phyloP scores from a whole-genome alignment of 148 eudicot species.

The Camellia granthamiana region DNA sequence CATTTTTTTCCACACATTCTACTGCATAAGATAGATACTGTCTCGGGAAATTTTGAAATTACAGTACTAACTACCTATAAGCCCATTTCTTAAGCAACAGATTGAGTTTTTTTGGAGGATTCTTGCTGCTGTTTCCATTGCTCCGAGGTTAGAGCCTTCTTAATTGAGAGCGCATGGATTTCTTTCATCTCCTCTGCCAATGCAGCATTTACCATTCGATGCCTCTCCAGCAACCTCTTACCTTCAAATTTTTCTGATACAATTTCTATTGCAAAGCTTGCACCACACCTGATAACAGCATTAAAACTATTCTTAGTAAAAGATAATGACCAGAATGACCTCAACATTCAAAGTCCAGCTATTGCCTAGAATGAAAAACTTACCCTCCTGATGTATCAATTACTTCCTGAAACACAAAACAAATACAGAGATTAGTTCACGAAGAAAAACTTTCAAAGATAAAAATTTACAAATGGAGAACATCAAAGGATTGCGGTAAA shows the following conservation, averaged over 20 bases:
- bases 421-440: background rate
- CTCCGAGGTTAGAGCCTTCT: constrained; percentile 73
- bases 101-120: constrained; percentile 51
- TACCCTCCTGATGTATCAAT: constrained; percentile 95
- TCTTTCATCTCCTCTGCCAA: constrained; percentile 79
- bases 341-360: background rate
- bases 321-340: background rate
- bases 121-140: constrained; percentile 82
- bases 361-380: constrained; percentile 19
- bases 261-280: constrained; percentile 68
- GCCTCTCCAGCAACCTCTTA: constrained; percentile 89
- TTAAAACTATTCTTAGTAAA: background rate
- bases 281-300: constrained; percentile 66
- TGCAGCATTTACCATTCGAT: constrained; percentile 83
- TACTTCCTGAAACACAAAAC: constrained; percentile 60
- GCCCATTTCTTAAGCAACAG: constrained; percentile 34
- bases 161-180: constrained; percentile 88
- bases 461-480: background rate
- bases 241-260: constrained; percentile 84
- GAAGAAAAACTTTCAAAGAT: background rate
- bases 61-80: background rate
- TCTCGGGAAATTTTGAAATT: background rate
- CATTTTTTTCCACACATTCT: background rate
- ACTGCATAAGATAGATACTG: background rate
- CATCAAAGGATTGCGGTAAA: background rate